phyloP scores from a whole-genome alignment of 2,329 filamentous ascomycete genomes.

The Neonectria neomacrospora region DNA sequence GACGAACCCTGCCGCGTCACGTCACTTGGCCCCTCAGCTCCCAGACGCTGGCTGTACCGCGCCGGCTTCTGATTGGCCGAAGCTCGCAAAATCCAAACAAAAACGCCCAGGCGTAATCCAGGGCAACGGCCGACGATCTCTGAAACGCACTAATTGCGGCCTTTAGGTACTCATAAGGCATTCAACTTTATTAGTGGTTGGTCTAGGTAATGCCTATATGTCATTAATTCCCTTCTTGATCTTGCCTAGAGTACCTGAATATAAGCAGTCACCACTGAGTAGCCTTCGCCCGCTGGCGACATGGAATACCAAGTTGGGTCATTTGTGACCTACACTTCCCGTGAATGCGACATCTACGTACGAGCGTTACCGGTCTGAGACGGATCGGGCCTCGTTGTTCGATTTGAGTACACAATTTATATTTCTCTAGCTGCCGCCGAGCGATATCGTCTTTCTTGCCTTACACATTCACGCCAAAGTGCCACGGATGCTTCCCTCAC shows the following conservation, averaged over 20 bases:
- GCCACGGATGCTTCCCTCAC: too few relatives aligned
- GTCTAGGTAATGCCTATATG: too few relatives aligned
- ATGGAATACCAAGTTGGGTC: too few relatives aligned
- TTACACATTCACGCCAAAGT: too few relatives aligned
- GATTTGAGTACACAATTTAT: neutral
- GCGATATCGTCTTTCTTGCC: neutral
- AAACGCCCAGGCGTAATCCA: conserved; percentile 33
- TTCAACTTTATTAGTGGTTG: too few relatives aligned
- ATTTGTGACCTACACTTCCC: too few relatives aligned
- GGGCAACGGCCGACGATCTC: conserved; percentile 25
- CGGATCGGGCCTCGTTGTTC: neutral
- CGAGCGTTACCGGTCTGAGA: neutral
- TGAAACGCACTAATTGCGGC: conserved; percentile 4
- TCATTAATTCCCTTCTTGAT: too few relatives aligned
- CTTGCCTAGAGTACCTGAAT: too few relatives aligned
- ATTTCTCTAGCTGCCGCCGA: neutral
- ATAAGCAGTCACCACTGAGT: too few relatives aligned
- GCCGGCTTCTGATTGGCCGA: conserved; percentile 35
- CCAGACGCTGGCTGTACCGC: conserved; percentile 27
- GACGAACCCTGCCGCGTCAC: conserved; percentile 26
- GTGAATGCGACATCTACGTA: neutral
- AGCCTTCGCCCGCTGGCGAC: too few relatives aligned
- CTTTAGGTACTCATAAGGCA: too few relatives aligned
- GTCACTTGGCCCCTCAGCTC: conserved; percentile 40
- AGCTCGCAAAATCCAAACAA: conserved; percentile 33